Evolutionary conservation across 345 rosid species (phyloP).

Genomic region (Fremontodendron californicum): DNA sequence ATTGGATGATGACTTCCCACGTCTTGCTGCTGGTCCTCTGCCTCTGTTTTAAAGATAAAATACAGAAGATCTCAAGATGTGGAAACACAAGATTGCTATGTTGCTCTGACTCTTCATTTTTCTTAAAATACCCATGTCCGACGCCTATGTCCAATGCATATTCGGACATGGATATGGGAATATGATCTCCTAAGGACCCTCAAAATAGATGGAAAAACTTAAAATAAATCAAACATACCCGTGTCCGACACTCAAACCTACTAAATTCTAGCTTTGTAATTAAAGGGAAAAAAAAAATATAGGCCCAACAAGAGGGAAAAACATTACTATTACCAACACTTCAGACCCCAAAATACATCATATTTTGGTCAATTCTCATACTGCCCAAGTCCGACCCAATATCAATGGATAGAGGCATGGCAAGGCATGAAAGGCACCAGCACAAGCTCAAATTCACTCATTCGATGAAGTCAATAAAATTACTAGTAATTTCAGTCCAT

Average conservation of each 20-base stretch:
- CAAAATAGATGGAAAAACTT: too few relatives aligned
- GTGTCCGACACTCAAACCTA: too few relatives aligned
- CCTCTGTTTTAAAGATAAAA: slow-evolving; percentile 47
- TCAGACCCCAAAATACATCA: neutral
- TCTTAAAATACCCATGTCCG: too few relatives aligned
- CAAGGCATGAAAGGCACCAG: neutral
- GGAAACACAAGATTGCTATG: neutral
- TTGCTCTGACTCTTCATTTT: too few relatives aligned
- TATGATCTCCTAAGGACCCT: too few relatives aligned
- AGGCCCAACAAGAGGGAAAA: neutral
- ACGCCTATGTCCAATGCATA: too few relatives aligned
- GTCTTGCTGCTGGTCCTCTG: slow-evolving; percentile 72
- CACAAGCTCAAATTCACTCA: neutral
- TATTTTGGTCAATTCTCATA: neutral
- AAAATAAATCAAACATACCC: too few relatives aligned
- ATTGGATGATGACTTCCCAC: slow-evolving; percentile 82
- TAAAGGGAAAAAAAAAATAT: neutral
- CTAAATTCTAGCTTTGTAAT: neutral
- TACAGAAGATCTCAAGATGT: neutral
- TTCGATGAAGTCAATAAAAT: neutral
- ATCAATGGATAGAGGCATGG: neutral
- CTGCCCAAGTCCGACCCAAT: neutral
- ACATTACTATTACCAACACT: neutral
- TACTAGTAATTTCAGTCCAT: neutral
- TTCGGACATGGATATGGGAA: too few relatives aligned